phyloP scores from a whole-genome alignment of 169 alveolate genomes.

The Cryptosporidium baileyi region DNA sequence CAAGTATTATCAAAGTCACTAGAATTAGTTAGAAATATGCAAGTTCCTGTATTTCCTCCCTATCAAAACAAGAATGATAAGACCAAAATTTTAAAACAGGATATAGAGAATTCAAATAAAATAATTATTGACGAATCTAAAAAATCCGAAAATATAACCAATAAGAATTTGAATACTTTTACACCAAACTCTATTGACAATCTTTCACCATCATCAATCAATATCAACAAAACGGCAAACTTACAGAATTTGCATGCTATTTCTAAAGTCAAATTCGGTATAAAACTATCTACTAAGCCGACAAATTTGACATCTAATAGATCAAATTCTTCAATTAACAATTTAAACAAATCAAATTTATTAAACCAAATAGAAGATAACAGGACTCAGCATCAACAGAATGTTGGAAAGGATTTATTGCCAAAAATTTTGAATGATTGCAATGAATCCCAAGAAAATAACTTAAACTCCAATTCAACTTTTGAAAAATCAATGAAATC shows the following conservation, averaged over 20 bases:
- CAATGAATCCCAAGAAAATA: neutral
- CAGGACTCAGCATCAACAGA: neutral
- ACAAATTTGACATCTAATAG: neutral
- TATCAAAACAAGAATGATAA: conserved; percentile 46
- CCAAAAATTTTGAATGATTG: neutral
- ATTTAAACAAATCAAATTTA: neutral
- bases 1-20: conserved; percentile 31
- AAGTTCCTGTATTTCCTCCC: conserved; percentile 48
- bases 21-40: conserved; percentile 45
- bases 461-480: neutral
- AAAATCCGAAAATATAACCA: neutral
- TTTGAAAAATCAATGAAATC: neutral
- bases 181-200: neutral
- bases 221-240: neutral
- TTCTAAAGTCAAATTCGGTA: neutral
- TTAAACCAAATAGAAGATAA: neutral
- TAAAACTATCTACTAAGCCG: neutral
- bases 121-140: neutral
- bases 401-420: neutral
- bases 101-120: neutral
- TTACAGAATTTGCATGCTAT: neutral
- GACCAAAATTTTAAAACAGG: neutral
- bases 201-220: too few species aligned
- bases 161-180: neutral
- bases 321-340: neutral